Evolutionary conservation across 2,329 filamentous ascomycete species (phyloP).

Genomic region (Zasmidium citrigriseum): DNA sequence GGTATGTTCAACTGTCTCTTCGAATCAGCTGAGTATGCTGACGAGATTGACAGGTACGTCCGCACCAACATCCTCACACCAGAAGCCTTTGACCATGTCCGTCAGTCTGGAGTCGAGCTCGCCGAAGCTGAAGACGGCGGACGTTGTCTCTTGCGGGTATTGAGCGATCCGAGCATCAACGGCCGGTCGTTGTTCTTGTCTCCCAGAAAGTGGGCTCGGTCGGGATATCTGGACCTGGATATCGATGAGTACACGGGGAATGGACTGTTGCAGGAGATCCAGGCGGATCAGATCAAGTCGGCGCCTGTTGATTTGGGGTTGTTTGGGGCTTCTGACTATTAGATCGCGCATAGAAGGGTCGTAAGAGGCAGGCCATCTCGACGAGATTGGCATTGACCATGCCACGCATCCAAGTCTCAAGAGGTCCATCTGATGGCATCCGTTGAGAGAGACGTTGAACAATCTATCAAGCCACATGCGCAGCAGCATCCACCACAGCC

Average conservation of each 20-base stretch:
- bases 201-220: conserved; percentile 33
- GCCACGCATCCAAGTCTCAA: too few relatives aligned
- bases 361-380: too few relatives aligned
- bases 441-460: too few relatives aligned
- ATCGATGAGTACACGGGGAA: not conserved
- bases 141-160: conserved; percentile 25
- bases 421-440: too few relatives aligned
- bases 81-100: conserved; percentile 29
- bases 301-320: too few relatives aligned
- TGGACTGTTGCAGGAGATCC: not conserved
- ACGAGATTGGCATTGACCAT: too few relatives aligned
- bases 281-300: not conserved
- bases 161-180: conserved; percentile 31
- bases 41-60: conserved; percentile 28
- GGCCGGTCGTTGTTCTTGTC: conserved; percentile 39
- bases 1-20: conserved; percentile 28
- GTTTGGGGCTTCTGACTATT: too few relatives aligned
- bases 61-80: conserved; percentile 36
- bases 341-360: too few relatives aligned
- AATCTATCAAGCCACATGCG: too few relatives aligned
- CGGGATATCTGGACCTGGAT: conserved; percentile 29
- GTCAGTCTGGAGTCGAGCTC: conserved; percentile 31
- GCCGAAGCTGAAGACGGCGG: conserved; percentile 30
- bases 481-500: too few relatives aligned
- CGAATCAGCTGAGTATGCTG: not conserved